These are phyloP conservation scores for Penicillium sclerotigenum DNA, from an alignment of 2,329 filamentous ascomycete species.

Conservation along the genomic window DNA sequence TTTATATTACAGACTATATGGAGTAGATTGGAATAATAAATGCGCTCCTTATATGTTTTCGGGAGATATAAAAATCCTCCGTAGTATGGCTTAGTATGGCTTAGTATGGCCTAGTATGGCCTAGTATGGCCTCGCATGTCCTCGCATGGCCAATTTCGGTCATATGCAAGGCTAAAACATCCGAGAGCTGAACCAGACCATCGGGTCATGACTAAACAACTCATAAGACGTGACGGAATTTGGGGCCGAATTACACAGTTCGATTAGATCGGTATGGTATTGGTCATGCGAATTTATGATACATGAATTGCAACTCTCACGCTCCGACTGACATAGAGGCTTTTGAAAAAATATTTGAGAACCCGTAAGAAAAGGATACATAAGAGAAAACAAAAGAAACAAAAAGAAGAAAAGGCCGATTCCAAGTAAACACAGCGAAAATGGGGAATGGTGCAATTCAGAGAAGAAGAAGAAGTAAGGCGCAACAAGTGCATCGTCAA, in stretches of 20 bases:
- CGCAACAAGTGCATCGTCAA: constrained; percentile 19
- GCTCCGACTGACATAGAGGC: constrained; percentile 9
- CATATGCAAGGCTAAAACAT: neutral
- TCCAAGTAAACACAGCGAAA: constrained; percentile 17
- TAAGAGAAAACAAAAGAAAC: constrained; percentile 16
- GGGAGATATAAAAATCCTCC: neutral
- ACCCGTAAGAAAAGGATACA: constrained; percentile 26
- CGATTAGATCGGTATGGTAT: constrained; percentile 26
- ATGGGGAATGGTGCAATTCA: constrained; percentile 15
- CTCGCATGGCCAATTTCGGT: neutral
- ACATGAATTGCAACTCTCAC: constrained; percentile 31
- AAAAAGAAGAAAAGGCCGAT: constrained; percentile 20
- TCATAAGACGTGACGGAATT: neutral
- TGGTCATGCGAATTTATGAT: constrained; percentile 35
- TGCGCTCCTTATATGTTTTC: neutral
- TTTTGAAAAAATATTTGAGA: constrained; percentile 21
- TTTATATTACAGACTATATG: no score
- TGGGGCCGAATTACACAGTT: neutral
- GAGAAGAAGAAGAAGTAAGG: constrained; percentile 8
- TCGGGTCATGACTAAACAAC: neutral
- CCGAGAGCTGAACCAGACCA: neutral
- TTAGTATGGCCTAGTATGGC: no score
- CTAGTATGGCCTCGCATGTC: no score
- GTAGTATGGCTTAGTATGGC: no score
- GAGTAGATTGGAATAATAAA: neutral